phyloP scores from a whole-genome alignment of 495 filamentous ascomycete genomes.

The Lichina pygmaea region DNA sequence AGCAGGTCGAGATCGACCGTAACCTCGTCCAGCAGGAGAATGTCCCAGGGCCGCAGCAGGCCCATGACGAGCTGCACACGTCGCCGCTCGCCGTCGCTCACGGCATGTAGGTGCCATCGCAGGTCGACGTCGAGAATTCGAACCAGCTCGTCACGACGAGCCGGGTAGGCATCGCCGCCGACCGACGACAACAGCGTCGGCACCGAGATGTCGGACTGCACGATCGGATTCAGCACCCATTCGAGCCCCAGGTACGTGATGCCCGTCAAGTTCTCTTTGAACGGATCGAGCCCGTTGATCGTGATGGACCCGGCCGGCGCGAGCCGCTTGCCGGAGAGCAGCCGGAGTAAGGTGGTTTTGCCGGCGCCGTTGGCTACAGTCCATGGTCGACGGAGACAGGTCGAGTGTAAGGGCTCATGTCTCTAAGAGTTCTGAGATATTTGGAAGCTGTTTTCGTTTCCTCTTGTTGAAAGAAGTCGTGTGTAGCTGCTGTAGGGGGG shows the following conservation, averaged over 20 bases:
- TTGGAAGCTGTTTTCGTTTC: no score
- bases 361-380: conserved; percentile 70
- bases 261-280: conserved; percentile 63
- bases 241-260: conserved; percentile 93
- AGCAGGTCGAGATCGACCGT: conserved; percentile 89
- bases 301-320: conserved; percentile 44
- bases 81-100: conserved; percentile 72
- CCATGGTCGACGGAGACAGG: background rate
- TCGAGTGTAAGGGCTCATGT: background rate
- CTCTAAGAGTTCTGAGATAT: background rate
- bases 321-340: conserved; percentile 79
- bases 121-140: conserved; percentile 77
- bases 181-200: conserved; percentile 59
- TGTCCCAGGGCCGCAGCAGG: conserved; percentile 70
- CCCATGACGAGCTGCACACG: conserved; percentile 94
- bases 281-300: conserved; percentile 68
- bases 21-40: conserved; percentile 84
- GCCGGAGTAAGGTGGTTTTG: conserved; percentile 82
- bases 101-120: conserved; percentile 80
- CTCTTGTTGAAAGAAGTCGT: background rate
- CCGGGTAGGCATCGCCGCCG: conserved; percentile 59
- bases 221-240: conserved; percentile 96
- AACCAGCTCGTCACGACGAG: conserved; percentile 64
- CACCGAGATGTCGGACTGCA: conserved; percentile 83
- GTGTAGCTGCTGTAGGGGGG: background rate